phyloP scores from a whole-genome alignment of 257 asterid genomes.

The Solanum bulbocastanum region DNA sequence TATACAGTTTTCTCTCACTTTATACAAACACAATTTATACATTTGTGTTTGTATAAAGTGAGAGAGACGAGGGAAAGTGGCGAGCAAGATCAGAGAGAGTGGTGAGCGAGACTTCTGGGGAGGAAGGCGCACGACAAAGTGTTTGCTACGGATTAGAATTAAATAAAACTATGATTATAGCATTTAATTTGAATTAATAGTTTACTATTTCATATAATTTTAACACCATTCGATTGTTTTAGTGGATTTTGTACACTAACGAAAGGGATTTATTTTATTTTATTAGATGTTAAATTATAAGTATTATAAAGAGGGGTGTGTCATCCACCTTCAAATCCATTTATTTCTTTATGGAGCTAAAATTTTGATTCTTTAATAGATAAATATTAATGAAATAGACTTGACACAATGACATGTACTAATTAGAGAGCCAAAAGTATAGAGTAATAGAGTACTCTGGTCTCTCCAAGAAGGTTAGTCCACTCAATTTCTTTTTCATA shows the following conservation, averaged over 20 bases:
- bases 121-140: no score
- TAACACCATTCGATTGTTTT: no score
- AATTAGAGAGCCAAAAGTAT: neutral
- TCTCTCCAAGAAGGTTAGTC: neutral
- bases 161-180: fast-evolving
- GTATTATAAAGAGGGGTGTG: neutral
- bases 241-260: no score
- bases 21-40: no score
- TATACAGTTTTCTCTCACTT: no score
- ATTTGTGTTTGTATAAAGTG: no score
- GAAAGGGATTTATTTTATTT: neutral
- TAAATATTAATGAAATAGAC: neutral
- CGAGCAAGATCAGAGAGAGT: no score
- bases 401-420: neutral
- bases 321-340: neutral
- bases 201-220: no score
- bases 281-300: neutral
- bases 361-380: neutral
- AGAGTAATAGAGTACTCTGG: neutral
- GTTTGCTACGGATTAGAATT: no score
- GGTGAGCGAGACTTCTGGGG: no score
- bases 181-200: no score
- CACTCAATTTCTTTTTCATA: neutral
- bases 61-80: no score
- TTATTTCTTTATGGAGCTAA: neutral